phyloP scores from a whole-genome alignment of 1,284 basidiomycete species.

The Kwoniella shivajii region DNA sequence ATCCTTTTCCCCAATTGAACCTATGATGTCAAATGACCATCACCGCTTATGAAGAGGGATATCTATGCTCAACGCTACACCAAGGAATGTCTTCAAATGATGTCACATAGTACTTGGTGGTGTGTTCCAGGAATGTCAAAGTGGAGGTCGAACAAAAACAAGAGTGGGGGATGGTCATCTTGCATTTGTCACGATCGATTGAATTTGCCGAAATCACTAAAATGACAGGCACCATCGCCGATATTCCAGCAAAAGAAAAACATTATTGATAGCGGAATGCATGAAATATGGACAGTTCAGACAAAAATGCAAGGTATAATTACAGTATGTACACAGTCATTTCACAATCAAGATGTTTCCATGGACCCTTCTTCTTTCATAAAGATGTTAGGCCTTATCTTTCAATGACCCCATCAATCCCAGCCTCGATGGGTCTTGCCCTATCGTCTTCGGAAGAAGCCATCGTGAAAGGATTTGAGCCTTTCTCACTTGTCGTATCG shows the following conservation, averaged over 20 bases:
- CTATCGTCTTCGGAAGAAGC: not conserved
- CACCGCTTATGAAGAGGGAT: too few relatives aligned
- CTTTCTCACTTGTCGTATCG: too few relatives aligned
- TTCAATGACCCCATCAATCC: not conserved
- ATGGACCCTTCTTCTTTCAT: too few relatives aligned
- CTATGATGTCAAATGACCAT: slow-evolving; percentile 9
- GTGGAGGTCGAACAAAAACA: too few relatives aligned
- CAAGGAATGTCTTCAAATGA: not conserved
- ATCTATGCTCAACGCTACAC: not conserved
- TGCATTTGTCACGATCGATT: too few relatives aligned
- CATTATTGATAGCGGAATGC: too few relatives aligned
- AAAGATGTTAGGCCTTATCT: too few relatives aligned
- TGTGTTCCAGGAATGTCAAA: too few relatives aligned
- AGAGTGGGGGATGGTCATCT: too few relatives aligned
- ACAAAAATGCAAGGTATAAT: not conserved
- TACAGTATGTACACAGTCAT: not conserved
- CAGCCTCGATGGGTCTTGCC: not conserved
- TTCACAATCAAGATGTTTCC: too few relatives aligned
- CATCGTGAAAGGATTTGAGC: not conserved
- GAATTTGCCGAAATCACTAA: not conserved
- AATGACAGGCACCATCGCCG: slow-evolving; percentile 2
- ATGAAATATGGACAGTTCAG: not conserved
- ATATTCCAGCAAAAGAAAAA: too few relatives aligned
- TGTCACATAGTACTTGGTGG: not conserved
- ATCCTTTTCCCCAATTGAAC: too few relatives aligned